Conservation (phyloP, 805 yeast species). For the Suhomyces pyralidae region DNA sequence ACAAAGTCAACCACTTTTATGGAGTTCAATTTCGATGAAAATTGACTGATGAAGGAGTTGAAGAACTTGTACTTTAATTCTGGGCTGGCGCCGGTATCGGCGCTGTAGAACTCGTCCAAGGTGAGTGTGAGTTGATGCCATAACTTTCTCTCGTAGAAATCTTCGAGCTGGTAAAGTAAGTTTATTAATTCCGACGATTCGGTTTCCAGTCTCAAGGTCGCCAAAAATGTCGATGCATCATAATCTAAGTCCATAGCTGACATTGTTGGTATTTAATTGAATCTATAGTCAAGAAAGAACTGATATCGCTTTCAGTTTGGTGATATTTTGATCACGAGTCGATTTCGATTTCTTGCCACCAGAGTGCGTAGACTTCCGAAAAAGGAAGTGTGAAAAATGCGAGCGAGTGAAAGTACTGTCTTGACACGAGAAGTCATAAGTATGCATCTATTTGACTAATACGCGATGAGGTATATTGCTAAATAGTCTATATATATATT, state of each 20-base stretch:
- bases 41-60: slow-evolving; percentile 63
- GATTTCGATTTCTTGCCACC: slow-evolving; percentile 6
- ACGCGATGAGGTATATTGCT: neutral
- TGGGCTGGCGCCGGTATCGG: slow-evolving; percentile 32
- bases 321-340: neutral
- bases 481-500: neutral
- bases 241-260: slow-evolving; percentile 40
- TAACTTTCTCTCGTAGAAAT: slow-evolving; percentile 79
- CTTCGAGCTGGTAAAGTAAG: slow-evolving; percentile 70
- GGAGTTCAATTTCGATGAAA: slow-evolving; percentile 71
- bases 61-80: slow-evolving; percentile 63
- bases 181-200: slow-evolving; percentile 59
- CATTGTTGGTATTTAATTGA: slow-evolving; percentile 11
- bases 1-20: slow-evolving; percentile 76
- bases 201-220: slow-evolving; percentile 61
- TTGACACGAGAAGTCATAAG: neutral
- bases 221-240: slow-evolving; percentile 47
- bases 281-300: neutral
- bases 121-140: slow-evolving; percentile 90
- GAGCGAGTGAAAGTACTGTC: neutral
- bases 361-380: slow-evolving; percentile 7
- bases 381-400: slow-evolving; percentile 3
- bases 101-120: slow-evolving; percentile 54
- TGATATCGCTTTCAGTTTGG: neutral
- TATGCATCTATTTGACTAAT: neutral